Evolutionary conservation across 2,329 filamentous ascomycete genomes (phyloP), one percentile per base, ranked within the genome.

Genomic region (Cladosporium sp.): DNA sequence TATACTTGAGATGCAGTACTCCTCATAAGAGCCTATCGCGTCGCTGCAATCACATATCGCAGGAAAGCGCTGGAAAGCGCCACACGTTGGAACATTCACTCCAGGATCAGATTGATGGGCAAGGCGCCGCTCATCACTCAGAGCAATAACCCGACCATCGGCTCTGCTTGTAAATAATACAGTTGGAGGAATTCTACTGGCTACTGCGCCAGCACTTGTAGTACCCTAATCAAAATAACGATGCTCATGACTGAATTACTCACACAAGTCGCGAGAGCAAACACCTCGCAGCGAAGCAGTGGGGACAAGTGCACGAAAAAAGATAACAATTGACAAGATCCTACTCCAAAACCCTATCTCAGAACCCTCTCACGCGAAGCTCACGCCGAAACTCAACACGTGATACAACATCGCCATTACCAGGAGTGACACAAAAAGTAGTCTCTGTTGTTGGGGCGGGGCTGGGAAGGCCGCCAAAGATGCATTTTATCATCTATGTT

Each of bases 401-500:
- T 21, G 41, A 21, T 12, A 47, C 8, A 21, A 21, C n/a, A 21
- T 47, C 10, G 41, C n/a, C 41, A 47, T 47, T 10, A 47, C n/a
- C 41, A 47, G n/a, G 10, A 24, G 41, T 47, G 41, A 47, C n/a
- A 47, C 41, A 8, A 8, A 8, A 11, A 47, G 8, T 21, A 47
- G 8, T 47, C 14, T 47, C 41, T 47, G 41, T 55, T 18, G 52
- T 34, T 55, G 28, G 28, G 28, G 8, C 18, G 52, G 28, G 30
- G 7, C 4, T 21, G 55, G 21, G 14, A 58, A 15, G 4, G 32
- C 55, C 32, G 55, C 34, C 32, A 24, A 38, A 41, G 34, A 41
- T 58, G 58, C 58, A 51, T 60, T 49, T 21, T 32, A 47, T 60
- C 6, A 12, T 60, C 26, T 60, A 60, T 60, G 47, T 34, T 63